Evolutionary conservation across 1,284 basidiomycete genomes (phyloP).

Genomic region (Ganoderma leucocontextum): DNA sequence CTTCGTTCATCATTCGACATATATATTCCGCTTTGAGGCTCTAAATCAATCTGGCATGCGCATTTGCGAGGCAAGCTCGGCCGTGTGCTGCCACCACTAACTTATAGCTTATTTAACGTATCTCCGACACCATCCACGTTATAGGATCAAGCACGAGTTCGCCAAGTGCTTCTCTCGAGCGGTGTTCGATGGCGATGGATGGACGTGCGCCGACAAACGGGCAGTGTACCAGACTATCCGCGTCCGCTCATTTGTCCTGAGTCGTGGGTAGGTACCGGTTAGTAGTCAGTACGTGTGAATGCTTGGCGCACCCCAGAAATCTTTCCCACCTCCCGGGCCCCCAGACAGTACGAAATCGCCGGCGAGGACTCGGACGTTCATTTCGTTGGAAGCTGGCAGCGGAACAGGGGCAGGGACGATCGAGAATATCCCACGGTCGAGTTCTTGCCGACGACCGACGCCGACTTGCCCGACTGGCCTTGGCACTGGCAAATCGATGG

Average conservation of each 20-base stretch:
- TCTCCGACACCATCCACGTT: neutral
- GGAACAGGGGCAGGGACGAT: neutral
- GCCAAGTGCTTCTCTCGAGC: neutral
- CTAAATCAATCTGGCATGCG: constrained; percentile 33
- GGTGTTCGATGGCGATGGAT: neutral
- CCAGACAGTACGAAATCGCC: neutral
- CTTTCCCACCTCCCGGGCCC: too few relatives aligned
- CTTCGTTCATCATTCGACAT: constrained; percentile 20
- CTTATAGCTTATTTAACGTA: neutral
- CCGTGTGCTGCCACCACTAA: neutral
- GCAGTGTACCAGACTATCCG: neutral
- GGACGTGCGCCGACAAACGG: neutral
- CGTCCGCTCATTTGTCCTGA: neutral
- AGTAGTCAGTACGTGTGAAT: neutral
- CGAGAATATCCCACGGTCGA: neutral
- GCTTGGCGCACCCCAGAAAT: neutral
- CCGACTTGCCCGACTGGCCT: neutral
- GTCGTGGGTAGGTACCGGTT: constrained; percentile 1
- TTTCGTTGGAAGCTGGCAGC: neutral
- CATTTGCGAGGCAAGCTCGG: constrained; percentile 12
- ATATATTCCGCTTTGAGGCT: constrained; percentile 35
- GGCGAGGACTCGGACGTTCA: neutral
- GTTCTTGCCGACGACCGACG: neutral
- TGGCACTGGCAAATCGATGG: neutral
- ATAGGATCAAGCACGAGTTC: neutral